These are phyloP conservation scores for Ophiorrhiza pumila DNA, from an alignment of 257 asterid species.

Conservation along the genomic window DNA sequence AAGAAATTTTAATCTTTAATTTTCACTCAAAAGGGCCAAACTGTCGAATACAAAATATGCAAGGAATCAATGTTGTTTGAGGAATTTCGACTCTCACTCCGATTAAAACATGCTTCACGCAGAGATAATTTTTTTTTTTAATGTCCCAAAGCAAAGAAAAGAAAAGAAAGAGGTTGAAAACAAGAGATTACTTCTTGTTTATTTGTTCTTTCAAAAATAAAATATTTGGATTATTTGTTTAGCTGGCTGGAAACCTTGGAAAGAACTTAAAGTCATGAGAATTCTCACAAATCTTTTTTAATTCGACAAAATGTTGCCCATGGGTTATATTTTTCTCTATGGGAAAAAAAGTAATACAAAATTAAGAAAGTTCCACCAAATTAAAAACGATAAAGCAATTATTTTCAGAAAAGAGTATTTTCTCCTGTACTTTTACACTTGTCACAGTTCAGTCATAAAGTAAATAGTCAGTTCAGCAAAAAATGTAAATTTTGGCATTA, in stretches of 20 bases:
- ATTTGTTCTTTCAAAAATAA: no score
- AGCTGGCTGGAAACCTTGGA: background rate
- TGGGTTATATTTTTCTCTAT: background rate
- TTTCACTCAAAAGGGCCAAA: slow-evolving; percentile 4
- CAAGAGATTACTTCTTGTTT: no score
- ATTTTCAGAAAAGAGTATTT: background rate
- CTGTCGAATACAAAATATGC: background rate
- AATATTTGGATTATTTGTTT: no score
- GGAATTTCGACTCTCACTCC: background rate
- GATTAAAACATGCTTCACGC: no score
- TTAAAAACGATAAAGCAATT: background rate
- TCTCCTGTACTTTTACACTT: no score
- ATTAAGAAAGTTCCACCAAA: background rate
- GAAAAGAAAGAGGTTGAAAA: no score
- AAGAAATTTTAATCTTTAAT: background rate
- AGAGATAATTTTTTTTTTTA: no score
- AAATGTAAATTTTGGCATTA: no score
- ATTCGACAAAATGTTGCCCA: background rate
- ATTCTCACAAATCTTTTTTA: no score
- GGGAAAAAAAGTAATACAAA: background rate
- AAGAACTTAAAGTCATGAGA: background rate
- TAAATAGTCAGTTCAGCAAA: no score
- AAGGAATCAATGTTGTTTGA: background rate
- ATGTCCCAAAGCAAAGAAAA: no score
- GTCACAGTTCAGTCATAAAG: no score